Evolutionary conservation across 306 rosid genomes (phyloP).

Genomic region (Senna tora): DNA sequence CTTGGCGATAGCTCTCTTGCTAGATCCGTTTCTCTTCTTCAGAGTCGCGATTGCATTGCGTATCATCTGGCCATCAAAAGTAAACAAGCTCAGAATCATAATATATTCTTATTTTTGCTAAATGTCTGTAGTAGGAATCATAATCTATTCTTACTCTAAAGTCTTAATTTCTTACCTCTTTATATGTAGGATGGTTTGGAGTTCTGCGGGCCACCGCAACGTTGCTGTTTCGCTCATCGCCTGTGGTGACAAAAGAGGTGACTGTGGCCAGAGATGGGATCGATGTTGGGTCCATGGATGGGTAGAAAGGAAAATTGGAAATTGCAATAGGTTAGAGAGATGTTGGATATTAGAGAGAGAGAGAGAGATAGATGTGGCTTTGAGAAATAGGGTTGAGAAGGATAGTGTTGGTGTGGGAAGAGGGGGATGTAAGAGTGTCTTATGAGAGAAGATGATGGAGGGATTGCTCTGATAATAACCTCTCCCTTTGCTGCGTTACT

Average conservation of each 20-base stretch:
- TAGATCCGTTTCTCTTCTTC: slow-evolving; percentile 72
- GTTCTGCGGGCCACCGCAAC: too few relatives aligned
- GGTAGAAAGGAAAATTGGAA: slow-evolving; percentile 27
- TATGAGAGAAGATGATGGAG: slow-evolving; percentile 6
- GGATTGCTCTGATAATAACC: slow-evolving; percentile 5
- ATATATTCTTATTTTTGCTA: too few relatives aligned
- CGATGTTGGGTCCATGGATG: slow-evolving; percentile 52
- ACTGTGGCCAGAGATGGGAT: slow-evolving; percentile 20
- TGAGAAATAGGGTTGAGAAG: neutral
- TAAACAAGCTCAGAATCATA: too few relatives aligned
- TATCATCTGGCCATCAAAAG: slow-evolving; percentile 76
- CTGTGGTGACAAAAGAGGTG: too few relatives aligned
- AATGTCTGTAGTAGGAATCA: too few relatives aligned
- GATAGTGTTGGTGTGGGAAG: too few relatives aligned
- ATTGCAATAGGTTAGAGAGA: neutral
- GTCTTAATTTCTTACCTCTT: slow-evolving; percentile 66
- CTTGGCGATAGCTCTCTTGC: slow-evolving; percentile 68
- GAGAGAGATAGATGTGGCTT: slow-evolving; percentile 10
- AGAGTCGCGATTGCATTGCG: slow-evolving; percentile 56
- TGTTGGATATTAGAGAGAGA: neutral
- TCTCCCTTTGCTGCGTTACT: neutral
- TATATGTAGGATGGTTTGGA: slow-evolving; percentile 56
- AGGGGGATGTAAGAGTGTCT: neutral
- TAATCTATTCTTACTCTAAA: too few relatives aligned
- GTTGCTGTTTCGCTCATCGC: too few relatives aligned